Base-by-base conservation (phyloP, 371 early-diverging fungal species). In the Mucor mucedo region DNA sequence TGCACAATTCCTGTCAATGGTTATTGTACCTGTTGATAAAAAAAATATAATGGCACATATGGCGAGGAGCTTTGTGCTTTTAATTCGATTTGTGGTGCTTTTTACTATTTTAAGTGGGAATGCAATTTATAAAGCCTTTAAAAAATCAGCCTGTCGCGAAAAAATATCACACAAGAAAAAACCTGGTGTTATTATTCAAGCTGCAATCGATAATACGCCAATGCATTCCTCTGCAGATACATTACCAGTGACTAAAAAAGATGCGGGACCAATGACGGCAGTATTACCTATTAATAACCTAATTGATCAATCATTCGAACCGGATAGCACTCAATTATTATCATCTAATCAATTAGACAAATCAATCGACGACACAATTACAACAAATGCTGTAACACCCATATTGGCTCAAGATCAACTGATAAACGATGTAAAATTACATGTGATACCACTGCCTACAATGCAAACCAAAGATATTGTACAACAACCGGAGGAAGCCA, bases 381-480 rank as follows among this genome's bases (percentile, higher is more conserved):
- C 21, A 21, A 2, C 48, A 3, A 47, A 5, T 47, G 48, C 9
- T 47, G 48, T 47, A 21, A n/a, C 9, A 5, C 28, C 28, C 13
- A 30, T 30, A 50, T 29, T 50, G 50, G 30, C 30, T 5, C 32
- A 29, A 29, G 50, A 50, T 50, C 50, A 50, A 50, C 50, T 29
- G 50, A 50, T 30, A 10, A 30, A 30, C 5, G 30, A 47, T 21
- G 21, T 21, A 9, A 47, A 21, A n/a, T n/a, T 21, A 21, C 47
- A 21, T 47, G 21, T 6, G 21, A 47, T 4, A 47, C 27, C 47
- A 13, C 13, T 50, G 27, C 50, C 50, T 29, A 28, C 50, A 28
- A 10, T 30, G 7, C 10, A 50, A 30, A 13, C 50, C 14, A 29
- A 50, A 28, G 32, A 50, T 13, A 14, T 10, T 47, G 48, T 14